Evolutionary conservation across 2,329 filamentous ascomycete species (phyloP).

Genomic region (Colletotrichum melonis): DNA sequence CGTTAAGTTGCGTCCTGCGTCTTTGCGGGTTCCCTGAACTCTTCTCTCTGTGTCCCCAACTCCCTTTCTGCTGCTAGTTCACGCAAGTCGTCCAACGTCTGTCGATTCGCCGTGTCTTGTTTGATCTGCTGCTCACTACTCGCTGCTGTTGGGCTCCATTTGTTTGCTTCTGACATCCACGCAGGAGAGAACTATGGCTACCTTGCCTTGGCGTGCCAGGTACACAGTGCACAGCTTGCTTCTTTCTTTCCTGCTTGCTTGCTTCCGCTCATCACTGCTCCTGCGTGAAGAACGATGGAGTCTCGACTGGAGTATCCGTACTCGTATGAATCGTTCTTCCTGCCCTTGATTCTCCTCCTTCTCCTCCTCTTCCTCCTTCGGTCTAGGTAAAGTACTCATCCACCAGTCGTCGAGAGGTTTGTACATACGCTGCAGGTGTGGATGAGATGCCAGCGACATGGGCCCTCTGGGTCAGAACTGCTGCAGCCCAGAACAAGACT

Average conservation of each 20-base stretch:
- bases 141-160: background rate
- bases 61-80: background rate
- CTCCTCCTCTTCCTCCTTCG: background rate
- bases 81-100: background rate
- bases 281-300: conserved; percentile 3
- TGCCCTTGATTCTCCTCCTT: background rate
- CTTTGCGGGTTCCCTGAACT: background rate
- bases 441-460: conserved; percentile 32
- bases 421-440: conserved; percentile 7
- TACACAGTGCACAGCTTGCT: background rate
- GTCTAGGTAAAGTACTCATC: background rate
- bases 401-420: background rate
- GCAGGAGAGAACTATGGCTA: background rate
- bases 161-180: background rate
- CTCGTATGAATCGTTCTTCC: background rate
- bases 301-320: background rate
- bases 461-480: conserved; percentile 30
- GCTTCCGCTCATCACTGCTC: background rate
- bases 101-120: background rate
- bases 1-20: conserved; percentile 20
- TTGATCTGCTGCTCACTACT: background rate
- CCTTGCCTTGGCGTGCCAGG: background rate
- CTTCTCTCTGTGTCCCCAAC: background rate
- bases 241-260: background rate
- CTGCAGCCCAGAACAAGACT: conserved; percentile 29